A percentile compares a stretch with the other conserved stretches of the same genome.
phyloP scores from a whole-genome alignment of 345 rosid species.

The Cardamine resedifolia region DNA sequence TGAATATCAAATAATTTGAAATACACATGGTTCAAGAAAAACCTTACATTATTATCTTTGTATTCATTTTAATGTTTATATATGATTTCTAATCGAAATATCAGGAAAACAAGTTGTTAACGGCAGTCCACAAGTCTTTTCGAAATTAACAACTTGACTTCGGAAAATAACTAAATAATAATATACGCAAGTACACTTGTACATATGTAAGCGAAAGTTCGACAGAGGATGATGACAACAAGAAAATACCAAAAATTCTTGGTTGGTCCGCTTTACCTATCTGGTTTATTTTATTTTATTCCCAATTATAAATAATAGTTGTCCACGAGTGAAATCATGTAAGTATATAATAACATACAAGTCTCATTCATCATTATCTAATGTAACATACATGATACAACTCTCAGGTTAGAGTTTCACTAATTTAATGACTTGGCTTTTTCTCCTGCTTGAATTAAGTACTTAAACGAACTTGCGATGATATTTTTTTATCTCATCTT shows the following conservation, averaged over 20 bases:
- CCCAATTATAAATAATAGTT: conserved; percentile 24
- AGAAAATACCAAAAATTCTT: conserved; percentile 34
- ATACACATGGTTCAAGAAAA: not conserved
- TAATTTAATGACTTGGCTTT: not conserved
- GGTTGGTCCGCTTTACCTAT: conserved; percentile 37
- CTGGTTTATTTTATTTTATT: conserved; percentile 4
- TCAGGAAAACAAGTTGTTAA: not conserved
- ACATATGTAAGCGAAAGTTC: conserved; percentile 34
- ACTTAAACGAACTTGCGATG: conserved; percentile 30
- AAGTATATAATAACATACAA: conserved; percentile 4
- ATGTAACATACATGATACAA: not conserved
- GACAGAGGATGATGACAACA: conserved; percentile 32
- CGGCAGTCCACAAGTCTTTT: not conserved
- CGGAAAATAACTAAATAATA: not conserved
- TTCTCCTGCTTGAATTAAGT: not conserved
- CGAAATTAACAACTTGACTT: conserved; percentile 3
- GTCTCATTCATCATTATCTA: conserved; percentile 1
- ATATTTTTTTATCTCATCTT: conserved; percentile 46
- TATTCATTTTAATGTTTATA: not conserved
- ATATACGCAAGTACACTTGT: conserved; percentile 19
- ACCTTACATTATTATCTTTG: not conserved
- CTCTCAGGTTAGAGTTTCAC: conserved; percentile 13
- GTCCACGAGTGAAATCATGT: conserved; percentile 33
- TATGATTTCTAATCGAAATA: not conserved
- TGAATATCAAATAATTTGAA: not conserved